Base-by-base conservation (phyloP, 1,284 basidiomycete species). In the Apiotrichum gracile region DNA sequence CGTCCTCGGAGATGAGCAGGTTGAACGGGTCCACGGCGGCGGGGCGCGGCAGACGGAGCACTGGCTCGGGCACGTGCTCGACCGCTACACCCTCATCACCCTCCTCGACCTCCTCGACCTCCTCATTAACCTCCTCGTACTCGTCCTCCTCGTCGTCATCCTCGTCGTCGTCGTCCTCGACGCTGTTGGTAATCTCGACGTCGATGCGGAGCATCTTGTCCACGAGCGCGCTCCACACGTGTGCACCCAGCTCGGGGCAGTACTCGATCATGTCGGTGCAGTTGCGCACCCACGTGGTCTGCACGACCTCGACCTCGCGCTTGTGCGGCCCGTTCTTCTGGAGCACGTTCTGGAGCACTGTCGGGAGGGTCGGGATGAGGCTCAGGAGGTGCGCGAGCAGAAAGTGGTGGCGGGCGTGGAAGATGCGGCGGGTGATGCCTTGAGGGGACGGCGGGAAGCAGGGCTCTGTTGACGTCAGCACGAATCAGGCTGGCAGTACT, bases 171-270 rank as follows among this genome's bases (percentile, higher is more conserved):
- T 94, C 78, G 62, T 97, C 92, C 70, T 97, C 94, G 3, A 94
- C 72, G 66, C 94, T 91, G 21, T 93, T 87, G 73, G 97, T 94
- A 47, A 99, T 96, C 75, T 98, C 94, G 42, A 97, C 93, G 71
- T 99, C 96, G 54, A 98, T 91, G 71, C 94, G 86, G 37, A 98
- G 85, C 41, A 92, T 88, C 17, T 91, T 83, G 70, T 96, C 92
- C 17, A 97, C 81, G 38, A 97, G 87, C 0, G 86, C 84, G 2
- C 84, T 84, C 49, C 97, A 78, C 37, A 97, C 85, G 56, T 85
- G 84, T 63, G 93, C 90, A 0, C 85, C 81, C 8, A 98, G 77
- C 69, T 93, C 91, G 0, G 89, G 85, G 67, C 92, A 97, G 74
- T 97, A 98, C 35, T 84, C 83, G 7, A 86, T 87, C 35, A 98